phyloP scores from a whole-genome alignment of 257 asterid species.

The Solanum sparsipilum region DNA sequence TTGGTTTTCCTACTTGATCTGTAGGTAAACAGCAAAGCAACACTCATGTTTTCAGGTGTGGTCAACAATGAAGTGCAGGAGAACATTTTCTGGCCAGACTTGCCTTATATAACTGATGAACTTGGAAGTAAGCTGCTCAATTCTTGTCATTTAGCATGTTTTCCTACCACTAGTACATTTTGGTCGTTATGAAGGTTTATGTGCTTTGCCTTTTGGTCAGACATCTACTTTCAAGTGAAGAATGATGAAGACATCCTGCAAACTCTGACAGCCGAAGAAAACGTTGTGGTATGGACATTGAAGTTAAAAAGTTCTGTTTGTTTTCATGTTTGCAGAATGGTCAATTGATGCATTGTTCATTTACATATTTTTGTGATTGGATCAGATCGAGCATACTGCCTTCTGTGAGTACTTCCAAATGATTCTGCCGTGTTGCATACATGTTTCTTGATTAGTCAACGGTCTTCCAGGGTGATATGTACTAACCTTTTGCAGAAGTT shows the following conservation, averaged over 20 bases:
- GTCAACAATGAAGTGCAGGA: conserved; percentile 68
- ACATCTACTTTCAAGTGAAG: conserved; percentile 94
- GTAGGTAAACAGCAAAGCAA: conserved; percentile 88
- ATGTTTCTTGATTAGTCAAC: not conserved
- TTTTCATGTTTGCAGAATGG: not conserved
- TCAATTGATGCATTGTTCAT: not conserved
- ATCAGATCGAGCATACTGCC: not conserved
- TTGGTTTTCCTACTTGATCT: conserved; percentile 1
- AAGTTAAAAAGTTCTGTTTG: not conserved
- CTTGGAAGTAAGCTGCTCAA: conserved; percentile 66
- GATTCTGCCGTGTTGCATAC: not conserved
- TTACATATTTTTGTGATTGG: not conserved
- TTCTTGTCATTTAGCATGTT: conserved; percentile 9
- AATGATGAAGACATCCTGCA: conserved; percentile 85
- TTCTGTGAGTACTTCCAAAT: not conserved
- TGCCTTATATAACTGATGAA: conserved; percentile 89
- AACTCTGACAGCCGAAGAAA: conserved; percentile 67
- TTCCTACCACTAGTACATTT: not conserved
- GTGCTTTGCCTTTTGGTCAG: conserved; percentile 36
- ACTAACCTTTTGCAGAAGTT: not conserved
- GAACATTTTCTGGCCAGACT: conserved; percentile 95
- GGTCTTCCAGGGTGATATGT: not conserved
- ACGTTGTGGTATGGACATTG: conserved; percentile 51
- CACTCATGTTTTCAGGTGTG: conserved; percentile 77
- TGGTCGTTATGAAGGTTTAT: not conserved